Evolutionary conservation across 129 eudicot genomes (phyloP), one percentile per base, ranked within the genome.

Genomic region (Solidago caesia): DNA sequence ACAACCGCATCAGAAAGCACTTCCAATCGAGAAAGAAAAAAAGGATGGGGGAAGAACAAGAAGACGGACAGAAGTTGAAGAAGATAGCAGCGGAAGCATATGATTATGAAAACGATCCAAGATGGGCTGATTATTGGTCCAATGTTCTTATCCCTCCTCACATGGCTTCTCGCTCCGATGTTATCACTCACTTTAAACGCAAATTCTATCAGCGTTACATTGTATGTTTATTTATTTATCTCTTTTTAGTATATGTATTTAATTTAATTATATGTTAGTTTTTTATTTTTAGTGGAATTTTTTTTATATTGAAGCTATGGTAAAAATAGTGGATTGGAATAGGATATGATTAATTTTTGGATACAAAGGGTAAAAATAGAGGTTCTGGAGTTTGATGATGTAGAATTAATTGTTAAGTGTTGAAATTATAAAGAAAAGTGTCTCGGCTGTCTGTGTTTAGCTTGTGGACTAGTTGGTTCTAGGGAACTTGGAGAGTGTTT

Each of bases 101-200:
- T 62, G 99, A 95, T 78, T 95, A 95, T 70, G 97, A 95, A 4
- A 91, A 82, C 77, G 99, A 95, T 75, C 72, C 97, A 0, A 77
- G 85, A 68, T 95, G 97, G 97, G 83, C 96, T 11, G 99, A 91
- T 76, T 95, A 95, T 58, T 95, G 99, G 97, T 88, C 99, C 75
- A 95, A 95, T 81, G 82, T 95, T 8, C 96, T 95, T 68, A 95
- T 95, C 67, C 99, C 99, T 14, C 99, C 97, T 43, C 85, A 87
- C 80, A 83, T 95, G 96, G 91, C 96, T 47, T 87, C 97, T 70
- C 88, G 94, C 77, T 69, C 84, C 80, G 97, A 89, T 58, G 97
- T 95, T 53, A 74, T 88, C 75, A 68, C 73, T 7, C 96, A 95
- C 89, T 95, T 78, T 84, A 95, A 95, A 75, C 99, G 84, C 87